Evolutionary conservation across 2,329 filamentous ascomycete genomes (phyloP).

Genomic region (Blastomyces gilchristii): DNA sequence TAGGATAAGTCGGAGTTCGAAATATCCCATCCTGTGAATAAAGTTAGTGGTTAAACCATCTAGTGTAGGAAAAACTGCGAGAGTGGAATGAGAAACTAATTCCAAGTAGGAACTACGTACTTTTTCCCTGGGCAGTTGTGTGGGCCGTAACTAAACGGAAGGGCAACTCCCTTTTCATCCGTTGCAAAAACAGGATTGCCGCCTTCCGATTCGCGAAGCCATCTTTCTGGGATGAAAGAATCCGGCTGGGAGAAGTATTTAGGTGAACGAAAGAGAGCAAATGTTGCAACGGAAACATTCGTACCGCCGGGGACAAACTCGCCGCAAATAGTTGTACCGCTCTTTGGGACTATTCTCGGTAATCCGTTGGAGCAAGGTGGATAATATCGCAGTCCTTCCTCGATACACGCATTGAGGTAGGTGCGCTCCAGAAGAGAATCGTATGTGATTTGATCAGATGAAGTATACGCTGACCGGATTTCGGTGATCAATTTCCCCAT

Average conservation of each 20-base stretch:
- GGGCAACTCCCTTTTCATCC: conserved; percentile 21
- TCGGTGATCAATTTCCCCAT: conserved; percentile 19
- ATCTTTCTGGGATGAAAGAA: conserved; percentile 29
- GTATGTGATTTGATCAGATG: conserved; percentile 17
- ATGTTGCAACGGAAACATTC: conserved; percentile 20
- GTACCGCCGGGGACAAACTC: conserved; percentile 20
- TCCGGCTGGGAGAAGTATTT: conserved; percentile 22
- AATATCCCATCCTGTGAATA: conserved; percentile 10
- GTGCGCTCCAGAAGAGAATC: conserved; percentile 13
- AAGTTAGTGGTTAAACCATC: neutral
- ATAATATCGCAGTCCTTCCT: conserved; percentile 22
- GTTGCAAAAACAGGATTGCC: conserved; percentile 22
- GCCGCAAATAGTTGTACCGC: conserved; percentile 21
- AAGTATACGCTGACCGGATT: conserved; percentile 20
- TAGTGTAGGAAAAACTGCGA: neutral
- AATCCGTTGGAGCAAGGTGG: conserved; percentile 24
- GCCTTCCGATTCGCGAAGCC: conserved; percentile 21
- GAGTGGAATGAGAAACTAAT: neutral
- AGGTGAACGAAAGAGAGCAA: conserved; percentile 23
- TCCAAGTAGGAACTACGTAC: conserved; percentile 17
- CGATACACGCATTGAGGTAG: conserved; percentile 22
- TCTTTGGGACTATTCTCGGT: conserved; percentile 23
- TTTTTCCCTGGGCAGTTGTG: conserved; percentile 31
- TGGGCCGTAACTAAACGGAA: conserved; percentile 27
- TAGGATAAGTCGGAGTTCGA: conserved; percentile 10